phyloP scores from a whole-genome alignment of 768 basidiomycete species.

The Rhizopogon rudus region DNA sequence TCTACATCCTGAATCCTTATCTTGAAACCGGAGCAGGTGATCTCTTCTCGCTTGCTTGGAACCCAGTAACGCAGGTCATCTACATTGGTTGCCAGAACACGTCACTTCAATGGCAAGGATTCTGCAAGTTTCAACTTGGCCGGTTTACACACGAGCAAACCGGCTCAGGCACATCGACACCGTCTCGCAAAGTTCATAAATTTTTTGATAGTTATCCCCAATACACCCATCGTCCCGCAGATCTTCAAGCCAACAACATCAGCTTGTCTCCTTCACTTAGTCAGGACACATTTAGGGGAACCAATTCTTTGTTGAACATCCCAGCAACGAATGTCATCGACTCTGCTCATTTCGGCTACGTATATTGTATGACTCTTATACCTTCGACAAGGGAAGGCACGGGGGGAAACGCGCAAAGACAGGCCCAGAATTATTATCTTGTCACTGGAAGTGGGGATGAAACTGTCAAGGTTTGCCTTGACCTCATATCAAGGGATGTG shows the following conservation, averaged over 20 bases:
- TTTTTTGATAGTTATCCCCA: constrained; percentile 91
- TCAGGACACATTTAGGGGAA: constrained; percentile 18
- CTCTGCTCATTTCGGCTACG: constrained; percentile 92
- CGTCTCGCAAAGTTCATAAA: constrained; percentile 62
- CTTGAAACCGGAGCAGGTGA: constrained; percentile 81
- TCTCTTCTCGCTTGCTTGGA: constrained; percentile 83
- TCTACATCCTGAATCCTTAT: constrained; percentile 76
- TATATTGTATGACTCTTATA: constrained; percentile 73
- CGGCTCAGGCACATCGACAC: constrained; percentile 30
- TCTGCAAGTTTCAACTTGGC: constrained; percentile 25
- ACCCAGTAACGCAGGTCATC: constrained; percentile 57
- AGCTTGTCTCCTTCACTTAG: constrained; percentile 27
- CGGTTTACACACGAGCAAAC: constrained; percentile 5
- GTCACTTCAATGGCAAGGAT: constrained; percentile 85
- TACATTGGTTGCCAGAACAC: constrained; percentile 93
- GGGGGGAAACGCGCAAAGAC: constrained; percentile 19
- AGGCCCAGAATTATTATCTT: constrained; percentile 39
- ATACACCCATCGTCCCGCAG: constrained; percentile 61
- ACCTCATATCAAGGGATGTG: not conserved
- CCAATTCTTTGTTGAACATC: constrained; percentile 41
- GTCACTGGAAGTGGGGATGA: constrained; percentile 91
- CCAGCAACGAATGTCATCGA: constrained; percentile 69
- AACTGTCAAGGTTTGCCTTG: constrained; percentile 63
- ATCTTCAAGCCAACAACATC: constrained; percentile 60
- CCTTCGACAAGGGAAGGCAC: constrained; percentile 36